Base-by-base conservation (phyloP, 441 rosid genomes). In the Flueggea neowawraea region DNA sequence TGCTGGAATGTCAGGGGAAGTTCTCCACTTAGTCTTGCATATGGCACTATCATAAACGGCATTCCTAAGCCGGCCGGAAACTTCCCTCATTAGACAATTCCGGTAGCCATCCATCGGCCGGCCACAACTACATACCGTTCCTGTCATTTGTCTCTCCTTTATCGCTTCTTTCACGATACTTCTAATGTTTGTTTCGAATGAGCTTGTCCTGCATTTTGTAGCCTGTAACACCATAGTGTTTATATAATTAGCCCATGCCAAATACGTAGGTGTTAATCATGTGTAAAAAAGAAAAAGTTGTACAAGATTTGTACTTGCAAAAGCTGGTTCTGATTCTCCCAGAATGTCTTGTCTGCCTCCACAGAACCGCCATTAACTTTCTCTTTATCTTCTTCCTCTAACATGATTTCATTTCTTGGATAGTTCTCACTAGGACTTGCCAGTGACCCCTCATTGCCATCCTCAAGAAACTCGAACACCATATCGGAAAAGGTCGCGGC, bases 1-100 rank as follows among this genome's bases (percentile, higher is more conserved):
- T 82, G 92, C 79, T 16, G 89, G 86, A 17, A 86, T 84, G 32
- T 70, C 47, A 0, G 69, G 70, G 4, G 75, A 75, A 60, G 74
- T 77, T 68, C 78, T 82, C 92, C 92, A 86, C 54, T 84, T 86
- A 15, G 84, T 67, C 55, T 60, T 73, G 70, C 87, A 84, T 69
- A 77, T 54, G 60, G 83, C 83, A 17, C 75, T 55, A 54, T 82
- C 64, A 11, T 69, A 78, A 2, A 86, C 87, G 3, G 80, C 65
- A 14, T 63, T 73, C 8, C 69, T 62, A 7, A 86, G 82, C 16
- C 73, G 74, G 59, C 63, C 39, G 50, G 78, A 80, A 47, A 83
- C 75, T 60, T 80, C 85, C 60, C 66, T 59, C 84, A 83, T 71
- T 54, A 80, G 55, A 68, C 92, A 83, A 54, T 57, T 75, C 74